Evolutionary conservation across 225 moss, liverwort and hornwort genomes (phyloP), one percentile per base, ranked within the genome.

Genomic region (Bryum argenteum): DNA sequence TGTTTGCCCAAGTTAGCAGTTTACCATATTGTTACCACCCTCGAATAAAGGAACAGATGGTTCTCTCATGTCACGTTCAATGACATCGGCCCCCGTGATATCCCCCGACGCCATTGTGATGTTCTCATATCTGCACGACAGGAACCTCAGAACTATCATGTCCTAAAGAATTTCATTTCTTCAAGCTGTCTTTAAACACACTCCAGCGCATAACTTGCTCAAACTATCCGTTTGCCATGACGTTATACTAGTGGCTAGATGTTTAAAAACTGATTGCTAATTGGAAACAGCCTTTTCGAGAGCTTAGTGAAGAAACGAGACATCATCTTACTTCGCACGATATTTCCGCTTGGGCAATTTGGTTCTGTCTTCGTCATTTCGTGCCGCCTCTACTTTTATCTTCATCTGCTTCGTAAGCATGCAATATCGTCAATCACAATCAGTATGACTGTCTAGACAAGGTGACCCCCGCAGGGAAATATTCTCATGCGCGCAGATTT

Each of bases 71-170:
- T 70, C 77, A 45, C 24, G 76, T 74, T 87, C 87, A 75, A 72
- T 81, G 60, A 65, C 44, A 55, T 81, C 74, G 20, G 74, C 74
- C 11, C 76, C 38, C 62, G 61, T 76, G 56, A 87, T 77, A 57
- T 74, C 84, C 43, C 77, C 78, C 53, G 81, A 81, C 21, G 76
- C 84, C 70, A 87, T 45, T 42, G 87, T 87, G 71, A 87, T 76
- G 20, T 81, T 84, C 67, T 87, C 87, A 62, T 76, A 87, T 67
- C 87, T 87, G 74, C 71, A 48, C 11, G 11, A 60, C 39, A 39
- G 63, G 38, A 57, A 19, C 21, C 53, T 54, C 70, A 72, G 47
- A 43, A 38, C 64, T 79, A 70, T 20, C 41, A n/a, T 21, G 21
- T 8, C 42, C 24, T 21, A 8, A 33, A 20, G 11, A 48, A 2